phyloP scores from a whole-genome alignment of 2,329 filamentous ascomycete species.

The Claviceps cyperi region DNA sequence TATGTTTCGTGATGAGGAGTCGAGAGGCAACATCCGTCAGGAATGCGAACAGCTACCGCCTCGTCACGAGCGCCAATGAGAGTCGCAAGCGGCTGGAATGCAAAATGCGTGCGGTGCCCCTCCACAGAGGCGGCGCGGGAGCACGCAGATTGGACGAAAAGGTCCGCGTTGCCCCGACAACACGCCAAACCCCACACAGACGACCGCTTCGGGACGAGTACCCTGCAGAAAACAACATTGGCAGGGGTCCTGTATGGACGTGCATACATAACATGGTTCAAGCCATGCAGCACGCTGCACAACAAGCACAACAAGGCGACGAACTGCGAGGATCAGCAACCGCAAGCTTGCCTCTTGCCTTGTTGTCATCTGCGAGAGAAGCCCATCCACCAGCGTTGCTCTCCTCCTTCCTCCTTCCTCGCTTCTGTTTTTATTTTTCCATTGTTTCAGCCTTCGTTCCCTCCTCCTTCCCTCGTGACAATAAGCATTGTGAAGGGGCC shows the following conservation, averaged over 20 bases:
- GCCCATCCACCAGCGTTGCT: no score
- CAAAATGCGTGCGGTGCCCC: neutral
- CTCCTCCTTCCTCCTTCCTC: no score
- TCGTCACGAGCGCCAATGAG: neutral
- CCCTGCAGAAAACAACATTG: neutral
- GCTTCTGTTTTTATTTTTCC: no score
- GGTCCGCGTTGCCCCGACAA: neutral
- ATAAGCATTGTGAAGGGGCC: no score
- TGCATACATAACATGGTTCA: neutral
- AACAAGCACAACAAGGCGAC: no score
- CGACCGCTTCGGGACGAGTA: neutral
- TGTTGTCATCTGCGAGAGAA: no score
- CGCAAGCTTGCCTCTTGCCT: no score
- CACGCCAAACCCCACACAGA: neutral
- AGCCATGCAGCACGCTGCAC: no score
- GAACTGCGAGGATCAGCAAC: no score
- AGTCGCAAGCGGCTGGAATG: neutral
- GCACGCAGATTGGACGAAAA: neutral
- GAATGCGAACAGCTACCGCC: constrained; percentile 5
- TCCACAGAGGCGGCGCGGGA: neutral
- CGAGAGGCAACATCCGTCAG: neutral
- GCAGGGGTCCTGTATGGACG: neutral
- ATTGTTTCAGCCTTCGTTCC: no score
- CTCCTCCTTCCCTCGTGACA: no score
- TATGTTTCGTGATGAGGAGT: neutral